Percentiles rank a stretch among this genome's conserved stretches.
These are phyloP conservation scores for Phaeodactylum tricornutum DNA, from an alignment of 108 stramenopile species.

Conservation along the genomic window DNA sequence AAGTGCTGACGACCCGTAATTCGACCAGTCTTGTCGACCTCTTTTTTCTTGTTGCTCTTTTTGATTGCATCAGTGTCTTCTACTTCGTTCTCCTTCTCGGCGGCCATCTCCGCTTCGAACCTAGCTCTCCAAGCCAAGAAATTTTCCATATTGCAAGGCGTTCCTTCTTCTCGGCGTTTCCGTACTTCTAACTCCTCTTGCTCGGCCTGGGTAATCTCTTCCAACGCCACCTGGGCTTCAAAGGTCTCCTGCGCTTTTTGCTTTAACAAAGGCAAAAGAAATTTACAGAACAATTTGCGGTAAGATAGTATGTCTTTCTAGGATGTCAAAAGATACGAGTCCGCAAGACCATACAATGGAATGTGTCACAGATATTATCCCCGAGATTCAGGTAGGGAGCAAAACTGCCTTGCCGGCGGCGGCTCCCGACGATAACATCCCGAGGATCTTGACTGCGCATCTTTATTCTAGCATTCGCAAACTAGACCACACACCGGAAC, in stretches of 20 bases:
- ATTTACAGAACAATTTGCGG: too few relatives aligned
- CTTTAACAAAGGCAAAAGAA: too few relatives aligned
- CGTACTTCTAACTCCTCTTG: conserved; percentile 71
- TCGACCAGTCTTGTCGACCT: conserved; percentile 46
- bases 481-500: background rate
- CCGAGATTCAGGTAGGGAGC: too few relatives aligned
- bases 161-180: conserved; percentile 79
- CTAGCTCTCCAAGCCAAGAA: conserved; percentile 57
- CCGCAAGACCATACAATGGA: too few relatives aligned
- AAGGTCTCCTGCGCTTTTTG: too few relatives aligned
- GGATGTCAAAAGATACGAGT: too few relatives aligned
- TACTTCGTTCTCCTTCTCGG: conserved; percentile 15
- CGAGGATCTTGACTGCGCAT: background rate
- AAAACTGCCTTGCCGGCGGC: background rate
- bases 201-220: conserved; percentile 71
- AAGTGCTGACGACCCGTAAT: conserved; percentile 69
- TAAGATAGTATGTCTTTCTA: too few relatives aligned
- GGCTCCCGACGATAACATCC: background rate
- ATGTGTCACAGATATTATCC: conserved; percentile 72
- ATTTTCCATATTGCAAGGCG: conserved; percentile 59
- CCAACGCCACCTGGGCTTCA: conserved; percentile 67
- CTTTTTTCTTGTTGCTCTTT: conserved; percentile 18
- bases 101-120: conserved; percentile 63
- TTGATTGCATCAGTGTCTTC: conserved; percentile 28
- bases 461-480: background rate